These are phyloP conservation scores for Daphne laureola DNA, from an alignment of 441 rosid species.

Conservation along the genomic window DNA sequence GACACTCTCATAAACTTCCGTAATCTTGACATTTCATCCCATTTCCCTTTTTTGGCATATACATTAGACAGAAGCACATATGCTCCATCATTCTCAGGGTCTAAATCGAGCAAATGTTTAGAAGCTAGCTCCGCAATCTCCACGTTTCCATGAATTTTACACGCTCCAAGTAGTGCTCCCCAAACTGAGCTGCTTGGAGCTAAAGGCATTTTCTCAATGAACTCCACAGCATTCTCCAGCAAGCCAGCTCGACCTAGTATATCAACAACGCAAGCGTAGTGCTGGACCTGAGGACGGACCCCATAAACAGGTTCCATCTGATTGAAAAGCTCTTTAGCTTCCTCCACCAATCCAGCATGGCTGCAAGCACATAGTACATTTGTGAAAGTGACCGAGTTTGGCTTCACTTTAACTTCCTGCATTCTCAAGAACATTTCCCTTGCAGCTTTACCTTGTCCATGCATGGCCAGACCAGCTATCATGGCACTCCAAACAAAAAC, in stretches of 20 bases:
- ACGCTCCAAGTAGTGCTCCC: conserved; percentile 76
- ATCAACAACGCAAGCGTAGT: conserved; percentile 67
- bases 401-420: conserved; percentile 49
- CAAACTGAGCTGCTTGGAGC: conserved; percentile 47
- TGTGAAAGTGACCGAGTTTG: conserved; percentile 59
- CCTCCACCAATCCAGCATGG: conserved; percentile 58
- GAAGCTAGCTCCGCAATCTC: conserved; percentile 57
- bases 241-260: conserved; percentile 65
- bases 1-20: conserved; percentile 59
- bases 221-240: conserved; percentile 49
- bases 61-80: conserved; percentile 58
- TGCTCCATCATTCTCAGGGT: conserved; percentile 57
- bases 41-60: conserved; percentile 51
- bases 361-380: conserved; percentile 65
- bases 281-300: conserved; percentile 45
- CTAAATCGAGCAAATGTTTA: conserved; percentile 49
- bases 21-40: conserved; percentile 48
- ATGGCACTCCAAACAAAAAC: conserved; percentile 70
- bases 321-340: conserved; percentile 41
- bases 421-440: conserved; percentile 46
- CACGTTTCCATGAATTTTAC: conserved; percentile 58
- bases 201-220: conserved; percentile 54
- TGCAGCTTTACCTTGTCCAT: conserved; percentile 53
- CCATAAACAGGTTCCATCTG: conserved; percentile 45
- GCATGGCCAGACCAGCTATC: conserved; percentile 73